A percentile compares a stretch with the other conserved stretches of the same genome.
Conservation (phyloP, 495 filamentous ascomycete genomes). For the Trichocladium uniseriatum region DNA sequence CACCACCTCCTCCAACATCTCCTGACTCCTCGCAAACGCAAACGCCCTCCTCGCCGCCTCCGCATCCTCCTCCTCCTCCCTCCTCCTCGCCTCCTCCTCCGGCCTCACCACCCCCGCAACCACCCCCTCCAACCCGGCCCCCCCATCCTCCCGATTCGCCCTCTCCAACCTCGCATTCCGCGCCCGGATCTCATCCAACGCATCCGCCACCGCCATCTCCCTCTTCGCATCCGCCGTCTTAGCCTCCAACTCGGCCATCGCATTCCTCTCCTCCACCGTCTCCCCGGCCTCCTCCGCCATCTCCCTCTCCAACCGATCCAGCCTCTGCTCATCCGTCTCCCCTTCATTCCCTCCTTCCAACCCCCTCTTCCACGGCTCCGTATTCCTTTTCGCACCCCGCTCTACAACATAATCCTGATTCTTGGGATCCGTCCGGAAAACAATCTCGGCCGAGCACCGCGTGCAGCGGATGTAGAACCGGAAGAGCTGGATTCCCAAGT, state of each 20-base stretch:
- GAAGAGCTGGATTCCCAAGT: constrained; percentile 80
- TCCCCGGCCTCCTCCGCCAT: constrained; percentile 52
- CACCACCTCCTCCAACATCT: constrained; percentile 39
- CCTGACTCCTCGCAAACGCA: constrained; percentile 41
- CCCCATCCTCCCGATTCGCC: constrained; percentile 50
- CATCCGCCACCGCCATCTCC: constrained; percentile 96
- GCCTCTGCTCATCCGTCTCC: constrained; percentile 79
- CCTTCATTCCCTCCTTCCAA: constrained; percentile 29
- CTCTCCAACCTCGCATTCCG: constrained; percentile 80
- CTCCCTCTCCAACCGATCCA: constrained; percentile 79
- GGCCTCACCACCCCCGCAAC: constrained; percentile 27
- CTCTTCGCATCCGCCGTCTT: constrained; percentile 86
- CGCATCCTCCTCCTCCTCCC: constrained; percentile 74
- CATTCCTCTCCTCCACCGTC: constrained; percentile 57
- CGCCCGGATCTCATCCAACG: constrained; percentile 86
- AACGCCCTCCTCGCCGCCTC: constrained; percentile 77
- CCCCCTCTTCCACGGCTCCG: constrained; percentile 76
- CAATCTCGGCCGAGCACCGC: constrained; percentile 79
- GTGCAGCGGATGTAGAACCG: constrained; percentile 96
- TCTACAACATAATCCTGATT: constrained; percentile 76
- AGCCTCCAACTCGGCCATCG: constrained; percentile 79
- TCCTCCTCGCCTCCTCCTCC: constrained; percentile 47
- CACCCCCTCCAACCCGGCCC: constrained; percentile 35
- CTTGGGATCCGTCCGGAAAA: constrained; percentile 91
- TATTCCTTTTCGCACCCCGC: constrained; percentile 78